Base-by-base conservation (phyloP, 2,329 filamentous ascomycete genomes). In the Neofusicoccum cordaticola region DNA sequence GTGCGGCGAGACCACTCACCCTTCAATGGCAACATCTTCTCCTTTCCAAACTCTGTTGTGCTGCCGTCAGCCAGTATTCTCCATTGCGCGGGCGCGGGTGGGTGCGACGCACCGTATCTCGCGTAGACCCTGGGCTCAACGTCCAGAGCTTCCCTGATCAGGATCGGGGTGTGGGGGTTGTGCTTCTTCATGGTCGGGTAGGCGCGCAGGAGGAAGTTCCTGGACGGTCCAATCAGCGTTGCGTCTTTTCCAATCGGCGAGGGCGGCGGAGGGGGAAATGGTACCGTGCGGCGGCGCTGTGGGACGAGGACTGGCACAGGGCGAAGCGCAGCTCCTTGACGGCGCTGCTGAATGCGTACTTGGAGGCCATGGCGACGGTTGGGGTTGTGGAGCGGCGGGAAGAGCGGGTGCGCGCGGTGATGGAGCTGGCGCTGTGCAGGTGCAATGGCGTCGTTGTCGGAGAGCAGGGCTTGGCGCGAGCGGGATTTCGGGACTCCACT, bases 141-240 rank as follows among this genome's bases (percentile, higher is more conserved):
- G 74, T 91, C 92, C 71, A 87, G 83, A 62, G 94, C 95, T 84
- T 98, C 95, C 76, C 95, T 91, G 74, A 99, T 88, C 84, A 99
- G 84, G 80, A 99, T 98, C 63, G 95, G 95, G 56, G 86, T 93
- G 79, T 91, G 84, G 65, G 95, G 95, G 83, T 99, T 99, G 85
- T 94, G 91, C 85, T 96, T 96, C 88, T 99, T 99, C 94, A 99
- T 98, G 66, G 91, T 95, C 52, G 95, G 95, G 80, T 99, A 99
- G 70, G 93, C 89, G 77, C 92, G 88, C 69, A 89, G 90, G 70
- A 99, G 85, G 82, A 99, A 99, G 35, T 90, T 89, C 79, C 95
- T 97, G 72, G 17, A 31, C 17, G 37, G 48, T 64, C 62, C 34
- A 56, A 65, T 65, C 48, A 63, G 44, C 53, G 37, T 51, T 50